Base-by-base conservation (phyloP, 441 rosid genomes). In the Caryocar brasiliense region DNA sequence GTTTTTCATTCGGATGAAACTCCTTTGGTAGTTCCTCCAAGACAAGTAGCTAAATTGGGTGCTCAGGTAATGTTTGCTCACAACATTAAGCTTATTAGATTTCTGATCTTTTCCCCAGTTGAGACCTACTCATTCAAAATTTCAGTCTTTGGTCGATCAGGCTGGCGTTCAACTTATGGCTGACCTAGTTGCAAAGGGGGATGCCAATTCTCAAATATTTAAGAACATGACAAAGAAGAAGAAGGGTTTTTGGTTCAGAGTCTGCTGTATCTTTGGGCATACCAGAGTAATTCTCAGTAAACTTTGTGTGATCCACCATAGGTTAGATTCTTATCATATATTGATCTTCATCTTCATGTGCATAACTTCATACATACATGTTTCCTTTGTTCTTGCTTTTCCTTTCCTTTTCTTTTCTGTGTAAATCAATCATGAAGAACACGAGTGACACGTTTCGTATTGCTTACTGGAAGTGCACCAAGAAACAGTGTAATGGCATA, bases 11-110 rank as follows among this genome's bases (percentile, higher is more conserved):
- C 79, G 0, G 72, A 73, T 40, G 85, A 77, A 65, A 79, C 83
- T 53, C 85, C 90, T 6, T 47, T 82, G 43, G 80, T 77, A 71
- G 64, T 77, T 56, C 90, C 90, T 37, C 82, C 90, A 4, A 73
- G 75, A 58, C 51, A 77, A 45, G 75, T 76, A 11, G 28, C 59
- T 33, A 59, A 63, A 46, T 15, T 64, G 59, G 85, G 90, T 18
- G 80, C 90, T 65, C 80, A 79, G 81, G 85, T 81, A 71, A 54
- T 40, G 23, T 20, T 35, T 22, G 7, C 9, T 18, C 17, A 19
- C 51, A 49, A 54, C 34, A 25, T 37, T 18, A 15, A 26, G 10
- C 28, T 45, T 24, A 4, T 54, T 36, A 24, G 14, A 1, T 1
- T 11, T 40, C 35, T 43, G 21, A 6, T 3, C 11, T 18, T 13